Evolutionary conservation across 176 grass and related monocot genomes (phyloP).

Genomic region (Oryza officinalis): DNA sequence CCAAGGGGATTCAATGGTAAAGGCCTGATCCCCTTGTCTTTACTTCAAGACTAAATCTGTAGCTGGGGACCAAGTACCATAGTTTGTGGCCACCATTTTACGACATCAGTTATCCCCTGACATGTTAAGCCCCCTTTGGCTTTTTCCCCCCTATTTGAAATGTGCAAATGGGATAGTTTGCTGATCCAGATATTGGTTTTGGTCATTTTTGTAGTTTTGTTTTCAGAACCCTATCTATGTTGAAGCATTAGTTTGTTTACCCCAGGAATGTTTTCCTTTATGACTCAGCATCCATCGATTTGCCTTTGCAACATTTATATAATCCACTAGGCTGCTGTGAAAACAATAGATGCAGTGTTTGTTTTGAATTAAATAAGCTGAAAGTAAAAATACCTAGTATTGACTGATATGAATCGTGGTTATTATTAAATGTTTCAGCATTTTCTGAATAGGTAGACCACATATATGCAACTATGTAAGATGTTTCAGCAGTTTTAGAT

Average conservation of each 20-base stretch:
- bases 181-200: neutral
- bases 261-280: neutral
- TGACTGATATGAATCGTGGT: neutral
- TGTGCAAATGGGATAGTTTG: neutral
- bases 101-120: neutral
- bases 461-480: neutral
- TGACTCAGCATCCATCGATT: neutral
- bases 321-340: neutral
- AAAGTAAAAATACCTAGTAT: neutral
- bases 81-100: neutral
- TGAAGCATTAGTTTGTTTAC: neutral
- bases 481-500: neutral
- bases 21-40: neutral
- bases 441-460: neutral
- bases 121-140: neutral
- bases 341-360: neutral
- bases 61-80: conserved; percentile 23
- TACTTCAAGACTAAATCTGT: neutral
- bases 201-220: neutral
- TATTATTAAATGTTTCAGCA: neutral
- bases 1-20: neutral
- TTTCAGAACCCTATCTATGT: neutral
- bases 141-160: neutral
- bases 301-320: neutral
- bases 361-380: neutral